phyloP scores from a whole-genome alignment of 768 basidiomycete species.

The Boletus reticuloceps region DNA sequence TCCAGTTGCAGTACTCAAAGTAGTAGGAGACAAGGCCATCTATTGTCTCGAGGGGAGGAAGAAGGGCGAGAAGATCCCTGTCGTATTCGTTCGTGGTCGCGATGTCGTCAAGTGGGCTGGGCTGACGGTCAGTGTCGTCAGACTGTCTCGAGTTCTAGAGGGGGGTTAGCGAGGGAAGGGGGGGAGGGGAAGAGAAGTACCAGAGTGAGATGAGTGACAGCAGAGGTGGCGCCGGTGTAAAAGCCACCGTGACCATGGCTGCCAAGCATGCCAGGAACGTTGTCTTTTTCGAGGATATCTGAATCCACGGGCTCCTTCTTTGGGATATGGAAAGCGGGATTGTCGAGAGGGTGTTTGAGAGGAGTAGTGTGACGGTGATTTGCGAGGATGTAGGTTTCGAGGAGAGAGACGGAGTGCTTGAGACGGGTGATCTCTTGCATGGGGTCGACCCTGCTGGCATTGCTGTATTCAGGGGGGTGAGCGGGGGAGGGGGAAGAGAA shows the following conservation, averaged over 20 bases:
- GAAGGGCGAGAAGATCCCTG: conserved; percentile 63
- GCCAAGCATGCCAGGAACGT: conserved; percentile 64
- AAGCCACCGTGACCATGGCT: conserved; percentile 64
- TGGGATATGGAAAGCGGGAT: conserved; percentile 33
- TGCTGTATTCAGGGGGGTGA: conserved; percentile 26
- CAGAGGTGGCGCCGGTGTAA: conserved; percentile 79
- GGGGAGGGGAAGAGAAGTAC: conserved; percentile 33
- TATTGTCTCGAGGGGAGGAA: conserved; percentile 66
- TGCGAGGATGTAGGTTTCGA: conserved; percentile 35
- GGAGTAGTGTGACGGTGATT: conserved; percentile 28
- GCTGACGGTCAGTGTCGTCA: conserved; percentile 51
- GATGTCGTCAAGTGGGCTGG: conserved; percentile 43
- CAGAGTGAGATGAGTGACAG: conserved; percentile 64
- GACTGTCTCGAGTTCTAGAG: conserved; percentile 45
- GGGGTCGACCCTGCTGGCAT: conserved; percentile 36
- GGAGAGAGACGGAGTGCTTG: conserved; percentile 40
- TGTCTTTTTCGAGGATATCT: conserved; percentile 45
- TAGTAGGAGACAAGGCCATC: conserved; percentile 75
- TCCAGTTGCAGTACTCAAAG: conserved; percentile 87
- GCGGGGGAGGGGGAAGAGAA: conserved; percentile 36
- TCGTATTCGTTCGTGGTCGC: conserved; percentile 56
- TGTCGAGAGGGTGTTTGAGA: conserved; percentile 28
- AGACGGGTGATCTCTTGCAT: conserved; percentile 40
- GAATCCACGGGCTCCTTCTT: conserved; percentile 55
- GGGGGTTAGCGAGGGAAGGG: conserved; percentile 16